Base-by-base conservation (phyloP, 306 rosid species). In the Lathyrus oleraceus region DNA sequence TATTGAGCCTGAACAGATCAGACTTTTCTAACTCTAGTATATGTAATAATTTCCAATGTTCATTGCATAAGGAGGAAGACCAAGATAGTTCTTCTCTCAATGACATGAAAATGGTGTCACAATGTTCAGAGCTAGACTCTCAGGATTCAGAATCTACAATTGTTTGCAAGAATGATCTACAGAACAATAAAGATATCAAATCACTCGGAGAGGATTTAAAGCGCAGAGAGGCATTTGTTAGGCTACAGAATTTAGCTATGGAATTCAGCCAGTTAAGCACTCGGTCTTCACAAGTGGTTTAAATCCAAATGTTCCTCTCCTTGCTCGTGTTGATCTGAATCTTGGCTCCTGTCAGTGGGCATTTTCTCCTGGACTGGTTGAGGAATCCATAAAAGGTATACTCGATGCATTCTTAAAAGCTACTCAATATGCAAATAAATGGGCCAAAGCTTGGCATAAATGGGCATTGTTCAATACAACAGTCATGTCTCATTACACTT, bases 401-500 rank as follows among this genome's bases (percentile, higher is more conserved):
- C 87, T 85, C 65, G 17, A 73, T 73, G 96, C 96, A 73, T 90
- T 90, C 71, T 70, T 74, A 30, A 85, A 88, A 28, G 95, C 98
- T 40, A 94, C 97, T 70, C 88, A 84, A 49, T 84, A 78, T 88
- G 96, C 97, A 21, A 94, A 78, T 74, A 88, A 86, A 61, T 94
- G 95, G 95, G 77, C 83, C 57, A 83, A 77, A 84, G 98, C 97
- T 47, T 94, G 98, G 98, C 98, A 90, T 79, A 78, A 57, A 27
- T 90, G 96, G 98, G 98, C 97, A 11, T 75, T 94, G 72, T 94
- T 94, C 87, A 94, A 94, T 70, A 94, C 98, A 23, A 95, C 96
- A 45, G 98, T 90, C 70, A 90, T 90, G 98, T 85, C 96, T 59
- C 95, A 87, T 77, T 94, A 94, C 79, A 93, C 94, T 44, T 25